Conservation (phyloP, 805 yeast species). For the Wickerhamomyces chambardii region DNA sequence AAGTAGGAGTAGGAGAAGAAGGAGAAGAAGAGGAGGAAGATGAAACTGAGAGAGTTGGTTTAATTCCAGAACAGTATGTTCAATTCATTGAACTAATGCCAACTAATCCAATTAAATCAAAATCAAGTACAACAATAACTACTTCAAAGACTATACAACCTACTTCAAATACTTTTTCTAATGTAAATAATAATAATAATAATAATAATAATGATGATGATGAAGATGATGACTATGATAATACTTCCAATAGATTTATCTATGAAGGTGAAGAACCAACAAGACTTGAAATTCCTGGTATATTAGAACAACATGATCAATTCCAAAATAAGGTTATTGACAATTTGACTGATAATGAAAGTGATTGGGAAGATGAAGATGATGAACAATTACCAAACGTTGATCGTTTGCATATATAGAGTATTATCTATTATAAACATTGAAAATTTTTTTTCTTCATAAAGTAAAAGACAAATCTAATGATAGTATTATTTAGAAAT, state of each 20-base stretch:
- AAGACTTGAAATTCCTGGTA: slow-evolving; percentile 35
- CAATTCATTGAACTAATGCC: slow-evolving; percentile 47
- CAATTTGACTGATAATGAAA: slow-evolving; percentile 18
- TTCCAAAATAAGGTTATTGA: no score
- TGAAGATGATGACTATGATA: slow-evolving; percentile 8
- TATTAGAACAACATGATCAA: no score
- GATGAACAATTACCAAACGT: slow-evolving; percentile 9
- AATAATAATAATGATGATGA: slow-evolving; percentile 2
- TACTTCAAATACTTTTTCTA: background rate
- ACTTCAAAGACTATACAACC: slow-evolving; percentile 8
- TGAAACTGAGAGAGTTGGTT: no score
- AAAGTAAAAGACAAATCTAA: no score
- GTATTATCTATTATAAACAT: no score
- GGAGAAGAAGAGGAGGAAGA: slow-evolving; percentile 97
- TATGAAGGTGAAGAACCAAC: slow-evolving; percentile 28
- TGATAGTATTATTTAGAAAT: no score
- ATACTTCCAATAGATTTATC: no score
- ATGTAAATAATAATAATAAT: no score
- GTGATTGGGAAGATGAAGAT: slow-evolving; percentile 26
- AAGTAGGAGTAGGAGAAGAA: slow-evolving; percentile 62
- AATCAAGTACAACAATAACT: slow-evolving; percentile 7
- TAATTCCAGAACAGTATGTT: slow-evolving; percentile 94
- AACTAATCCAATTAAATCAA: no score
- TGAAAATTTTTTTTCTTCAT: no score
- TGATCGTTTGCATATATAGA: background rate